These are phyloP conservation scores for Magnolia sinica DNA, from an alignment of 164 flowering plant species.

Conservation along the genomic window DNA sequence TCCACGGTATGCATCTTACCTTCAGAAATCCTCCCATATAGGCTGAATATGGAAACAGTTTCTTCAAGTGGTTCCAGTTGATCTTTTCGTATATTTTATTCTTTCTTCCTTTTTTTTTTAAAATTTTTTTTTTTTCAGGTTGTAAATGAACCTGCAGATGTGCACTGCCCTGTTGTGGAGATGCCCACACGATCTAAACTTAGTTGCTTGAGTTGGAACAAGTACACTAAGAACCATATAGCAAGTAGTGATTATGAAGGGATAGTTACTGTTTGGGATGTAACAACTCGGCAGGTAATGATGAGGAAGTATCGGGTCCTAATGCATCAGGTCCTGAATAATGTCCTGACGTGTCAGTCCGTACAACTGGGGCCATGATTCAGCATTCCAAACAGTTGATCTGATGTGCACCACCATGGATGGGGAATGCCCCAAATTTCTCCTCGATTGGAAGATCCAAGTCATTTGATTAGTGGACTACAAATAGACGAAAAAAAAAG, in stretches of 20 bases:
- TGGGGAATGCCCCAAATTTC: not conserved
- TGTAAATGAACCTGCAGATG: constrained; percentile 80
- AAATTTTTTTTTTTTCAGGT: constrained; percentile 51
- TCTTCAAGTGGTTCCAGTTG: not conserved
- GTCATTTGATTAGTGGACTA: not conserved
- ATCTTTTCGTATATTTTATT: not conserved
- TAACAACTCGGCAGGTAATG: constrained; percentile 76
- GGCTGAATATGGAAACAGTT: not conserved
- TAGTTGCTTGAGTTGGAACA: constrained; percentile 98
- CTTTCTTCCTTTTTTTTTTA: not conserved
- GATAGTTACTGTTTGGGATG: constrained; percentile 98
- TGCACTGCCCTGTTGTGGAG: constrained; percentile 85
- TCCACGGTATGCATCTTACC: constrained; percentile 51
- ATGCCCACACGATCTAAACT: constrained; percentile 93
- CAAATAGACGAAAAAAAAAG: not conserved
- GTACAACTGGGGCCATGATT: not conserved
- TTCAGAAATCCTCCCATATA: not conserved
- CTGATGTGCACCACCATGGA: not conserved
- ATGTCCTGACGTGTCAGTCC: not conserved
- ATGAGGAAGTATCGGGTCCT: not conserved
- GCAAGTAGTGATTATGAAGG: constrained; percentile 98
- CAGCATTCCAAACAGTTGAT: not conserved
- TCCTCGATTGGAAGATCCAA: not conserved
- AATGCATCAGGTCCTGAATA: not conserved
- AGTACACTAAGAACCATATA: constrained; percentile 66